Evolutionary conservation across 225 moss, liverwort and hornwort species (phyloP), one percentile per base, ranked within the genome.

Genomic region (Takakia lepidozioides): DNA sequence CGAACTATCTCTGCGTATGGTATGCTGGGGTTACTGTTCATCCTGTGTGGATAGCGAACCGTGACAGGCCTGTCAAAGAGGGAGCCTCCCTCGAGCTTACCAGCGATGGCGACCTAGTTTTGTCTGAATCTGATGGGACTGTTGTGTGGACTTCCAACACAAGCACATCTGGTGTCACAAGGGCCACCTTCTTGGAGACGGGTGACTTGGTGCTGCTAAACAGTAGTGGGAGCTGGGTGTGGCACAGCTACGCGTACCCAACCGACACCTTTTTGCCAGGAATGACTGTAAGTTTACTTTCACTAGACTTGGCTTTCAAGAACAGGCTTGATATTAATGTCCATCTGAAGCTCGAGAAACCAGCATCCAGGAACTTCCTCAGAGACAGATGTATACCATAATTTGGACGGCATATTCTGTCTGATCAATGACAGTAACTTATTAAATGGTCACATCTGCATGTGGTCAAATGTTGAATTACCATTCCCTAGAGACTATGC

Each of bases 231-330:
- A 5, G 5, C 1, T 46, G 18, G 18, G 10, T 73, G n/a, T 68
- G 73, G 73, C 59, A 68, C 5, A 73, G 73, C 10, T 73, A 67
- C 35, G 15, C 67, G 10, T 73, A 51, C 17, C 73, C 73, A 3
- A 73, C 63, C 5, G 73, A 73, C 24, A 68, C 68, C 1, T 56
- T 73, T 21, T 25, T 73, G 17, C 68, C 68, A 10, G 68, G 68
- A 10, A 59, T 73, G 47, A 17, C 27, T 55, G 73, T 73, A 41
- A 48, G n/a, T n/a, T n/a, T n/a, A n/a, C 8, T 21, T n/a, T n/a
- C n/a, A n/a, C n/a, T n/a, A n/a, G n/a, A n/a, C n/a, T n/a, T n/a
- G n/a, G n/a, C n/a, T n/a, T n/a, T n/a, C n/a, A n/a, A n/a, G n/a
- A n/a, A n/a, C n/a, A n/a, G n/a, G n/a, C n/a, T n/a, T n/a, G n/a